Evolutionary conservation across 2,329 filamentous ascomycete genomes (phyloP).

Genomic region (Penicillium sp.): DNA sequence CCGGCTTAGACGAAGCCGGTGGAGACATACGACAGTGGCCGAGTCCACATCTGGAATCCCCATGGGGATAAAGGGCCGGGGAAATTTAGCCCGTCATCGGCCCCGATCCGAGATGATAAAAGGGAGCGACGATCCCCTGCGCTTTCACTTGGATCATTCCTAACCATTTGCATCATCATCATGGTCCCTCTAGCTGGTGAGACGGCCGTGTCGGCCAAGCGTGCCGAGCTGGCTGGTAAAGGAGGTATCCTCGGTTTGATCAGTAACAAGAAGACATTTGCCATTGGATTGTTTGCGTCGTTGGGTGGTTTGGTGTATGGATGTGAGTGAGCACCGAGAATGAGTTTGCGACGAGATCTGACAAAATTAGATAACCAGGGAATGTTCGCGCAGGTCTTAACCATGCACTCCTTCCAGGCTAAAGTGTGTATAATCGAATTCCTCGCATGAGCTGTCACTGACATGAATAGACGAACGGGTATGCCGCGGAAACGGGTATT

Average conservation of each 20-base stretch:
- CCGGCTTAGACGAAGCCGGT: neutral
- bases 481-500: conserved; percentile 25
- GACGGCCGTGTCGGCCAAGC: conserved; percentile 30
- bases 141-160: neutral
- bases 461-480: conserved; percentile 24
- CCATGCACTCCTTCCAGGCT: conserved; percentile 46
- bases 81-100: neutral
- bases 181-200: conserved; percentile 14
- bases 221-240: conserved; percentile 33
- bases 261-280: conserved; percentile 52
- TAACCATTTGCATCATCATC: conserved; percentile 8
- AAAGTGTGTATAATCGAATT: conserved; percentile 37
- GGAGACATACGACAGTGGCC: neutral
- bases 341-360: neutral
- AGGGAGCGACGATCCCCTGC: conserved; percentile 1
- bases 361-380: conserved; percentile 59
- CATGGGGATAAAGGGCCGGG: conserved; percentile 11
- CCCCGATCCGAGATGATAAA: conserved; percentile 1
- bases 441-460: neutral
- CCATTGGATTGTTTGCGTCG: conserved; percentile 53
- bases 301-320: conserved; percentile 57
- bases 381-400: conserved; percentile 66
- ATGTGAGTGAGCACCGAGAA: conserved; percentile 33
- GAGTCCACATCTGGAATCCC: neutral
- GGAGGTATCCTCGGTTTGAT: conserved; percentile 49